These are phyloP conservation scores for Xanthoconium separans DNA, from an alignment of 1,284 basidiomycete genomes.

Conservation along the genomic window DNA sequence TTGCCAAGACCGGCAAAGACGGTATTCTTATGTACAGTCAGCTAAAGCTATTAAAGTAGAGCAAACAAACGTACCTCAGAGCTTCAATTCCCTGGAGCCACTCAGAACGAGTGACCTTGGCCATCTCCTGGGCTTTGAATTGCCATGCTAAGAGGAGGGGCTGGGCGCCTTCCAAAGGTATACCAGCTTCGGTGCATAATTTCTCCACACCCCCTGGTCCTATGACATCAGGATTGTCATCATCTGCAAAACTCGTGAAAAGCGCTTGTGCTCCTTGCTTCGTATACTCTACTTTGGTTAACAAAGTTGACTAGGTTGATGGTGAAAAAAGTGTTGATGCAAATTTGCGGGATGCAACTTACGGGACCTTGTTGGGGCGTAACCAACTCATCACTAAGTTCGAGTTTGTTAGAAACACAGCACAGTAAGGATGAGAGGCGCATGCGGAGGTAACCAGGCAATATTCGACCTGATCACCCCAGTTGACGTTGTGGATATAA, in stretches of 20 bases:
- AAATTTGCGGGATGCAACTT: conserved; percentile 6
- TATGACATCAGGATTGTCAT: conserved; percentile 55
- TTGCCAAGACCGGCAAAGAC: conserved; percentile 47
- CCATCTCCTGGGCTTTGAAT: conserved; percentile 65
- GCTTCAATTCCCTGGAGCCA: conserved; percentile 61
- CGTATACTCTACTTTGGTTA: conserved; percentile 47
- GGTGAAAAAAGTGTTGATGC: background rate
- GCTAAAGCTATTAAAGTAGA: background rate
- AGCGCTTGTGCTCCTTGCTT: conserved; percentile 48
- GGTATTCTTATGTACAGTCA: conserved; percentile 49
- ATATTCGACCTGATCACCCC: conserved; percentile 20
- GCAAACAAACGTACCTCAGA: conserved; percentile 45
- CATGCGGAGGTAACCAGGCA: conserved; percentile 39
- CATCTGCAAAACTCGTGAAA: conserved; percentile 65
- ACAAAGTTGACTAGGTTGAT: conserved; percentile 8
- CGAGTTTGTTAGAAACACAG: conserved; percentile 50
- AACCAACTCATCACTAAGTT: conserved; percentile 46
- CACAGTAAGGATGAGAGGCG: conserved; percentile 49
- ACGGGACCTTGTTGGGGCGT: conserved; percentile 25
- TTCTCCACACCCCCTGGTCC: conserved; percentile 66
- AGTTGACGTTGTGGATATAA: conserved; percentile 11
- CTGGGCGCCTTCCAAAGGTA: conserved; percentile 66
- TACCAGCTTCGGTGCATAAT: conserved; percentile 61
- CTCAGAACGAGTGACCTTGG: conserved; percentile 60
- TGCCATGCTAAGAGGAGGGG: conserved; percentile 76